A percentile compares a stretch with the other conserved stretches of the same genome.
These are phyloP conservation scores for Aegilops speltoides DNA, from an alignment of 176 grass and related monocot species.

Conservation along the genomic window DNA sequence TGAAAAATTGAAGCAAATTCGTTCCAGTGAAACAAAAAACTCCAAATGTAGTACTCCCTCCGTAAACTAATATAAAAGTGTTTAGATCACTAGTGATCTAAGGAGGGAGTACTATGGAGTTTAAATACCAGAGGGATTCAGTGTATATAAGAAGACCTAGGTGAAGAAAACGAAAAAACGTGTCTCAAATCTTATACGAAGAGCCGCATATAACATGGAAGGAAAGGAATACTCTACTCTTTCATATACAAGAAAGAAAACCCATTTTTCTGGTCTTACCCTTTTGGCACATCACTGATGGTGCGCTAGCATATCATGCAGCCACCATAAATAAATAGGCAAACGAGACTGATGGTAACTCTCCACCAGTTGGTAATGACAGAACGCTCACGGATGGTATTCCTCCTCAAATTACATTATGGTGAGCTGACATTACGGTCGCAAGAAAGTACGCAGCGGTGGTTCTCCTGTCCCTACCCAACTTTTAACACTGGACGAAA, in stretches of 20 bases:
- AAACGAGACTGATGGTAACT: slow-evolving; percentile 31
- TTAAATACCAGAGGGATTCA: background rate
- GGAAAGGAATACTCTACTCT: background rate
- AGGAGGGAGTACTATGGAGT: background rate
- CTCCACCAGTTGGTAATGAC: slow-evolving; percentile 33
- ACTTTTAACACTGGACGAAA: slow-evolving; percentile 24
- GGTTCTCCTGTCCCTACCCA: slow-evolving; percentile 33
- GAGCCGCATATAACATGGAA: background rate
- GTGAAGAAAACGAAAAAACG: background rate
- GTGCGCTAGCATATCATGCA: slow-evolving; percentile 11
- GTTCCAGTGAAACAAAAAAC: background rate
- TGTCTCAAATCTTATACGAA: background rate
- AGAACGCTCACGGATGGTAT: background rate
- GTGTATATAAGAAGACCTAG: background rate
- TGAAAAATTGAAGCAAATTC: background rate
- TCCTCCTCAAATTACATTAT: slow-evolving; percentile 42
- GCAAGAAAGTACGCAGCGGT: slow-evolving; percentile 24
- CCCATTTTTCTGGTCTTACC: background rate
- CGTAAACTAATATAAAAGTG: too few species aligned
- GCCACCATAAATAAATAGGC: slow-evolving; percentile 32
- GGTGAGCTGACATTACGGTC: slow-evolving; percentile 32
- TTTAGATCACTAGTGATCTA: too few species aligned
- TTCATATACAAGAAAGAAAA: background rate
- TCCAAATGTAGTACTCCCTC: background rate
- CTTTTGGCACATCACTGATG: background rate